Conservation (phyloP, 1,284 basidiomycete species). For the Apiotrichum siamense region DNA sequence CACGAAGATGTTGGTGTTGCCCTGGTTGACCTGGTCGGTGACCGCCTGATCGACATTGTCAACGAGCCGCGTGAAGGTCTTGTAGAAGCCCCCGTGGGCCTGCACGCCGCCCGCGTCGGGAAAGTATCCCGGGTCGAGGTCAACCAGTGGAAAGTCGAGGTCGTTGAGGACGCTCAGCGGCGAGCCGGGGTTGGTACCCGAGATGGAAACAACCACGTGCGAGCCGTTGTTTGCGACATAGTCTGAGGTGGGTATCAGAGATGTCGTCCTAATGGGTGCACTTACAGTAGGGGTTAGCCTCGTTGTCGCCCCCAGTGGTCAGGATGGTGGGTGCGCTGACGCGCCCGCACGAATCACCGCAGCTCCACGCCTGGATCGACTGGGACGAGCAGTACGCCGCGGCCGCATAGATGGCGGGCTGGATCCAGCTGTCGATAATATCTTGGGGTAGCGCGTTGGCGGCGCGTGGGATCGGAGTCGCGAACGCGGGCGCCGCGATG, state of each 20-base stretch:
- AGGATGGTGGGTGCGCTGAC: neutral
- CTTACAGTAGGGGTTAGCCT: slow-evolving; percentile 3
- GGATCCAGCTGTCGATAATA: neutral
- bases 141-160: slow-evolving; percentile 11
- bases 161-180: slow-evolving; percentile 18
- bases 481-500: neutral
- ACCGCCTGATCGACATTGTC: slow-evolving; percentile 5
- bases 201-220: slow-evolving; percentile 17
- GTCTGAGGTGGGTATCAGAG: neutral
- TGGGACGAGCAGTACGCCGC: slow-evolving; percentile 1
- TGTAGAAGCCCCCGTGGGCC: slow-evolving; percentile 24
- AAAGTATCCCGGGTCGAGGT: slow-evolving; percentile 7
- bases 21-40: neutral
- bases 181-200: slow-evolving; percentile 19
- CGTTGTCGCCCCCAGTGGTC: neutral
- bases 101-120: slow-evolving; percentile 11
- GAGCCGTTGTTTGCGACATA: slow-evolving; percentile 10
- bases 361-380: neutral
- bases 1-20: slow-evolving; percentile 14
- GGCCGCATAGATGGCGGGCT: neutral
- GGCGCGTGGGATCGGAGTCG: neutral
- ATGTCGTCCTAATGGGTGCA: too few species aligned
- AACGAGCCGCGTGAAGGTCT: slow-evolving; percentile 18
- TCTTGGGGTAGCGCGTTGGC: neutral
- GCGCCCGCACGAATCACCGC: neutral